phyloP scores from a whole-genome alignment of 805 yeast genomes.

The Ogataea naganishii region DNA sequence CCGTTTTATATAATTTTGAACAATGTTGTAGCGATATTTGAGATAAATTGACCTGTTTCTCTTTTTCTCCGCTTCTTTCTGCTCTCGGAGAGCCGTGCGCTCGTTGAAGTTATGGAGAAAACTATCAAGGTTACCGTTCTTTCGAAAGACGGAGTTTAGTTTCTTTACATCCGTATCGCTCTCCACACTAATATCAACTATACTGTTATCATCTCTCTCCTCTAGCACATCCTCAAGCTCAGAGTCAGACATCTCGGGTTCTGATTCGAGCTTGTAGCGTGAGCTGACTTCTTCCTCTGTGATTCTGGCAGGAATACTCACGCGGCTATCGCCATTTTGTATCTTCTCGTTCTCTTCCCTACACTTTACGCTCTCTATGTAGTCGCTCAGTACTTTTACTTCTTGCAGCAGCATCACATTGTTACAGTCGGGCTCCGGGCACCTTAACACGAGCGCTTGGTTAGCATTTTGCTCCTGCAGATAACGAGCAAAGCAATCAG shows the following conservation, averaged over 20 bases:
- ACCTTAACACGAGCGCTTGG: conserved; percentile 43
- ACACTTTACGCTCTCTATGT: conserved; percentile 4
- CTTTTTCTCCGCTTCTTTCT: conserved; percentile 12
- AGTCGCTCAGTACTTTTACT: conserved; percentile 22
- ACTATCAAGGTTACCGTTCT: background rate
- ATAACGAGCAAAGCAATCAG: conserved; percentile 58
- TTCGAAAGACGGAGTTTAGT: conserved; percentile 4
- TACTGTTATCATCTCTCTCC: conserved; percentile 1
- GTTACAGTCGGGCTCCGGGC: conserved; percentile 55
- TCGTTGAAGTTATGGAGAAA: conserved; percentile 16
- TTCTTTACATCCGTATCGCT: conserved; percentile 1
- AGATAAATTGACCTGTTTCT: conserved; percentile 19
- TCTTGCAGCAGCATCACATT: conserved; percentile 34
- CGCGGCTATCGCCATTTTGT: conserved; percentile 3
- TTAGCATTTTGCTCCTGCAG: conserved; percentile 32
- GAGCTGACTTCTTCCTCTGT: conserved; percentile 14
- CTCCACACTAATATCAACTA: background rate
- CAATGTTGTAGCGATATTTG: conserved; percentile 33
- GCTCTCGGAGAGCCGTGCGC: conserved; percentile 12
- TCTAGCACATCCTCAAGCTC: conserved; percentile 1
- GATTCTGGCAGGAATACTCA: conserved; percentile 5
- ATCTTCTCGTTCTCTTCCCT: conserved; percentile 8
- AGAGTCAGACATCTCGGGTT: conserved; percentile 1
- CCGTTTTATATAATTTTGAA: conserved; percentile 44
- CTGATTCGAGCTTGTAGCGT: conserved; percentile 8